Conservation (phyloP, 495 filamentous ascomycete species). For the Aspergillus sclerotiicarbonarius region DNA sequence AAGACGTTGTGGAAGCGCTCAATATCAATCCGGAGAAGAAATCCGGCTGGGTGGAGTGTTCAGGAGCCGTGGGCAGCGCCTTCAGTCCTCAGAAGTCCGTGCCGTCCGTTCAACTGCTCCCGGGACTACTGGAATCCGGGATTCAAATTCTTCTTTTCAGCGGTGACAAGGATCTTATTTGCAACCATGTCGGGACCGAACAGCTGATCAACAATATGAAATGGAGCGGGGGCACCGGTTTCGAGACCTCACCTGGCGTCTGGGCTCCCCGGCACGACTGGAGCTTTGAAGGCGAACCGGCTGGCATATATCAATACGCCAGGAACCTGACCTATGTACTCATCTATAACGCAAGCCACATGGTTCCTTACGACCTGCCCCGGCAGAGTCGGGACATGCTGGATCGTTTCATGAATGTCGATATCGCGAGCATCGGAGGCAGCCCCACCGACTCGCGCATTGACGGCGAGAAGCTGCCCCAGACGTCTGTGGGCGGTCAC, state of each 20-base stretch:
- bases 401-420: conserved; percentile 91
- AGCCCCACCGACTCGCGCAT: conserved; percentile 78
- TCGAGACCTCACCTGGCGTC: conserved; percentile 83
- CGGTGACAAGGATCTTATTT: conserved; percentile 91
- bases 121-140: conserved; percentile 66
- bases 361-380: conserved; percentile 94
- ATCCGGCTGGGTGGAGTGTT: conserved; percentile 90
- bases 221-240: conserved; percentile 88
- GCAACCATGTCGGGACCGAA: conserved; percentile 95
- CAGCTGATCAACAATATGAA: conserved; percentile 85
- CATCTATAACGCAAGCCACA: conserved; percentile 94
- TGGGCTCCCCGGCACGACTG: conserved; percentile 90
- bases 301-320: conserved; percentile 90
- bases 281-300: conserved; percentile 88
- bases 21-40: conserved; percentile 79
- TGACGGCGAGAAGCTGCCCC: conserved; percentile 80
- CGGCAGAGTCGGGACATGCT: conserved; percentile 92
- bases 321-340: conserved; percentile 93
- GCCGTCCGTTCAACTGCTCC: conserved; percentile 73
- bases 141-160: conserved; percentile 85
- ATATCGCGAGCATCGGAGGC: conserved; percentile 89
- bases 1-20: conserved; percentile 76
- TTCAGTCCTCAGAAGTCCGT: conserved; percentile 68
- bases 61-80: conserved; percentile 64
- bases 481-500: conserved; percentile 85